A percentile compares a stretch with the other conserved stretches of the same genome.
Conservation (phyloP, 768 basidiomycete species). For the Tulasnella sp. region DNA sequence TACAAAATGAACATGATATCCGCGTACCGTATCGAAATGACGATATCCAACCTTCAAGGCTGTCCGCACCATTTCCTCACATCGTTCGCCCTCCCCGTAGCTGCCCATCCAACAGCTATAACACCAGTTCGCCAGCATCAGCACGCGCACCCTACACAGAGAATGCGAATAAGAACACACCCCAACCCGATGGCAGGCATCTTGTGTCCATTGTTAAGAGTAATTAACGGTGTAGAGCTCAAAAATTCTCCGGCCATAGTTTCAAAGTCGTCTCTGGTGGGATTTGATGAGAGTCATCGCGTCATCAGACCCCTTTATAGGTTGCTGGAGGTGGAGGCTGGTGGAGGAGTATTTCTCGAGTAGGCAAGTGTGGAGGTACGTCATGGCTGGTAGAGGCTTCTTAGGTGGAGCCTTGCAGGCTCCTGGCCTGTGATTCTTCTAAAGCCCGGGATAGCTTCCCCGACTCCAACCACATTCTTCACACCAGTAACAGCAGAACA, state of each 20-base stretch:
- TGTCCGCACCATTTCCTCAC: conserved; percentile 42
- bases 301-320: neutral
- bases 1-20: neutral
- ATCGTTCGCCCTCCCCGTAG: conserved; percentile 6
- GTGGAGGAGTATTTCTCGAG: neutral
- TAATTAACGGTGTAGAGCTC: conserved; percentile 29
- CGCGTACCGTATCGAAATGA: conserved; percentile 73
- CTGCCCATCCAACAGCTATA: conserved; percentile 38
- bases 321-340: neutral
- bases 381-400: neutral
- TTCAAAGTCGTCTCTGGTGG: neutral
- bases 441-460: neutral
- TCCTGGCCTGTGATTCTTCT: neutral
- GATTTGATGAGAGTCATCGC: neutral
- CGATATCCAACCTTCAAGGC: conserved; percentile 74
- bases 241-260: neutral
- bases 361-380: neutral
- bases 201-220: conserved; percentile 47
- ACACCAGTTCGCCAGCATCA: neutral
- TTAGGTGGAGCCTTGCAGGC: neutral
- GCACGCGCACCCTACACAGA: neutral
- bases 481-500: no score
- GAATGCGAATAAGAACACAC: neutral
- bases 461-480: no score
- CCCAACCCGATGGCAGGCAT: conserved; percentile 79